Evolutionary conservation across 2,329 filamentous ascomycete genomes (phyloP).

Genomic region (Aspergillus oerlinghausenensis): DNA sequence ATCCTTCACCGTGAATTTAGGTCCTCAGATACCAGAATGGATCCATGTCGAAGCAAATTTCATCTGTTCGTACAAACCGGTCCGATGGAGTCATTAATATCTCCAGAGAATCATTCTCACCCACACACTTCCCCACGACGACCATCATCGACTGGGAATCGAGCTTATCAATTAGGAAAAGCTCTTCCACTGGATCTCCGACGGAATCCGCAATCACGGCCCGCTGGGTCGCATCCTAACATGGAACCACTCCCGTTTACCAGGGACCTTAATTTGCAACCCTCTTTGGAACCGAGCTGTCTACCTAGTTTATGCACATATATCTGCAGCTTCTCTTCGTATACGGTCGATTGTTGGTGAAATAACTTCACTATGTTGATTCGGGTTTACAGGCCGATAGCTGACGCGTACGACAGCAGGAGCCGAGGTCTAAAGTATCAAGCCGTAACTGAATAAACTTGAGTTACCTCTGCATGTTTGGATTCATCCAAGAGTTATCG

Average conservation of each 20-base stretch:
- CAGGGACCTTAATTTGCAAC: constrained; percentile 12
- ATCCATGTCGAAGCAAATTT: background rate
- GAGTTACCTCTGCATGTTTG: background rate
- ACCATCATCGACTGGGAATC: background rate
- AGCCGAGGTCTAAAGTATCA: background rate
- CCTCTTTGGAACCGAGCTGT: background rate
- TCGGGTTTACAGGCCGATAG: background rate
- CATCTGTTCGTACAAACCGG: background rate
- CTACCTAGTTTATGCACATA: background rate
- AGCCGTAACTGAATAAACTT: background rate
- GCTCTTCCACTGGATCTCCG: constrained; percentile 5
- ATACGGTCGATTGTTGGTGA: background rate
- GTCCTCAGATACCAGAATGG: background rate
- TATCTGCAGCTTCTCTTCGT: background rate
- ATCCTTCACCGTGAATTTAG: background rate
- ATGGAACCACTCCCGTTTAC: constrained; percentile 19
- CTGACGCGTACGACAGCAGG: background rate
- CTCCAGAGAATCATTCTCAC: background rate
- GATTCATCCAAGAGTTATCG: constrained; percentile 8
- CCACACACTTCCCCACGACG: background rate
- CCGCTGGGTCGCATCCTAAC: constrained; percentile 23
- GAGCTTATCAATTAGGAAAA: background rate
- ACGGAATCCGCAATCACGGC: constrained; percentile 26
- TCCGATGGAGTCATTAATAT: background rate
- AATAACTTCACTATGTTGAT: background rate